Percentiles rank a stretch among this genome's conserved stretches.
phyloP scores from a whole-genome alignment of 1,284 basidiomycete species.

The Apiotrichum laibachii region DNA sequence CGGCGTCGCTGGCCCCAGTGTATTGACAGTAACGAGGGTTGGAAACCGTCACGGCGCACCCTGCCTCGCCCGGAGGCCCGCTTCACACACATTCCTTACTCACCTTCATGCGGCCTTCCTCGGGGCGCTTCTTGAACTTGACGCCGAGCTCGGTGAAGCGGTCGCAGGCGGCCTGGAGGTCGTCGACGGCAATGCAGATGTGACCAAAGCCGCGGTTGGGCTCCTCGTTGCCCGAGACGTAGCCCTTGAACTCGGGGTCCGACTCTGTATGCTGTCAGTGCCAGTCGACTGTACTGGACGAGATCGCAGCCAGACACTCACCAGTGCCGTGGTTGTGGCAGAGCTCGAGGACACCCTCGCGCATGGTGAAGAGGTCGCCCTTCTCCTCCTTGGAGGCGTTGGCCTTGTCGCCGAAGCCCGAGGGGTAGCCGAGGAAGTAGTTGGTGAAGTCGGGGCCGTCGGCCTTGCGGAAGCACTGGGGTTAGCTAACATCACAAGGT shows the following conservation, averaged over 20 bases:
- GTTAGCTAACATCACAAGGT: too few species aligned
- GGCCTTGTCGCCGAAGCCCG: constrained; percentile 38
- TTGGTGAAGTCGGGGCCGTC: constrained; percentile 50
- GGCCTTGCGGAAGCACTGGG: constrained; percentile 40
- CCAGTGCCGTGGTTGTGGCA: constrained; percentile 87
- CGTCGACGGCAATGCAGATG: constrained; percentile 73
- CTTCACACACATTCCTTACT: constrained; percentile 57
- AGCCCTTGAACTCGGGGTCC: constrained; percentile 72
- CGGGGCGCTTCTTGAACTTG: constrained; percentile 80
- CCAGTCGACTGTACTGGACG: background rate
- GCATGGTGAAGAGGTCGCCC: constrained; percentile 35
- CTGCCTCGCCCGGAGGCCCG: too few species aligned
- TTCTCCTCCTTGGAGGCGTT: constrained; percentile 43
- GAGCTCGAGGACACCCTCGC: constrained; percentile 67
- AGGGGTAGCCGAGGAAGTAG: constrained; percentile 48
- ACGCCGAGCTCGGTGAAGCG: constrained; percentile 81
- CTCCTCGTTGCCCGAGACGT: constrained; percentile 79
- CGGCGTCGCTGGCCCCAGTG: too few species aligned
- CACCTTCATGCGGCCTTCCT: constrained; percentile 79
- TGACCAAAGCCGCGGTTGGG: constrained; percentile 79
- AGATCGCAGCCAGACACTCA: constrained; percentile 16
- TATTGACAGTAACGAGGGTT: background rate
- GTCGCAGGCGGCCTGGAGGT: constrained; percentile 78
- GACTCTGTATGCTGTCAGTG: constrained; percentile 57
- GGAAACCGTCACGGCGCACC: background rate